Evolutionary conservation across 2,329 filamentous ascomycete species (phyloP).

Genomic region (Fusarium subtropicale): DNA sequence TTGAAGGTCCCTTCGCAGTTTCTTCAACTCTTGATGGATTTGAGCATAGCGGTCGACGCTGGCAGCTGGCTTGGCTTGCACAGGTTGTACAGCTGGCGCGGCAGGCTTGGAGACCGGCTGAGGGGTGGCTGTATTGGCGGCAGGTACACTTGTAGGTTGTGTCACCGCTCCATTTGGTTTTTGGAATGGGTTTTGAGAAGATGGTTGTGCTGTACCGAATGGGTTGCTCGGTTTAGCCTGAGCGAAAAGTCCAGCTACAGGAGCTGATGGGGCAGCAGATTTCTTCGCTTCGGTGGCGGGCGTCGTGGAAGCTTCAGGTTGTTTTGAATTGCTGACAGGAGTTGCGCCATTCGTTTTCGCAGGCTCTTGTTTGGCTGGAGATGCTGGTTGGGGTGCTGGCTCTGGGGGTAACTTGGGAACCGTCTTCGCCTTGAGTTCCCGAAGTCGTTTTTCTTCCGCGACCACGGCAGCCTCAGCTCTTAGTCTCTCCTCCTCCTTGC

Average conservation of each 20-base stretch:
- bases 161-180: constrained; percentile 30
- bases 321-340: constrained; percentile 39
- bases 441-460: constrained; percentile 61
- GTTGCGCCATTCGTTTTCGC: constrained; percentile 39
- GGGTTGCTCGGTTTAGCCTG: constrained; percentile 43
- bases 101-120: constrained; percentile 22
- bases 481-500: constrained; percentile 60
- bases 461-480: constrained; percentile 58
- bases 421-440: constrained; percentile 59
- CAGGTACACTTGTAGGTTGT: constrained; percentile 11
- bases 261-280: constrained; percentile 19
- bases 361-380: constrained; percentile 38
- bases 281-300: constrained; percentile 40
- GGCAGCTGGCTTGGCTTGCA: constrained; percentile 17
- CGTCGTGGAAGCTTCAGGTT: constrained; percentile 35
- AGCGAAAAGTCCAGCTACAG: constrained; percentile 39
- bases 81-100: constrained; percentile 24
- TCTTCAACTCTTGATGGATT: constrained; percentile 77
- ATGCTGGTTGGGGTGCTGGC: constrained; percentile 46
- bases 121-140: neutral
- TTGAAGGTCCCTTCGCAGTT: constrained; percentile 71
- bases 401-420: constrained; percentile 58
- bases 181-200: constrained; percentile 29
- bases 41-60: constrained; percentile 60
- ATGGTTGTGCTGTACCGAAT: constrained; percentile 34